Evolutionary conservation across 305 asterid species (phyloP), one percentile per base, ranked within the genome.

Genomic region (Solanum hybrid): DNA sequence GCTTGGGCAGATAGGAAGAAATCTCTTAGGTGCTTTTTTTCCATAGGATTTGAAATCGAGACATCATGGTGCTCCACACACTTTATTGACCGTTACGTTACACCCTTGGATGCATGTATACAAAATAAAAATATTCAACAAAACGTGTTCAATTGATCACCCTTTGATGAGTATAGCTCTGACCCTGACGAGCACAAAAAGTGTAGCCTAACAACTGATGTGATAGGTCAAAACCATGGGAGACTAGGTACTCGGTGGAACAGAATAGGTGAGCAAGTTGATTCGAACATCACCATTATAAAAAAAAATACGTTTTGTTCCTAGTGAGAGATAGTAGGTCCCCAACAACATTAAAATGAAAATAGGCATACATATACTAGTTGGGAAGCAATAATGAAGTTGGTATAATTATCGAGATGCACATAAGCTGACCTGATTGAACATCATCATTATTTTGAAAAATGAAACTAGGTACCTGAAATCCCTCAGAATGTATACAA

Each of bases 401-500:
- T 22, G 5, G 73, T 45, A 64, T 64, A 7, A 9, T 42, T 26
- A 10, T 45, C 22, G 22, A 17, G 42, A 0, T 17, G 5, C 40
- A 1, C 1, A 31, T 40, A 51, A 84, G 19, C 15, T 29, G 8
- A 51, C 10, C 37, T 51, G 22, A 51, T 51, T 1, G 64, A 51
- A 51, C 1, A 51, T 2, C n/a, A 0, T 51, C 22, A 51, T 51
- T 14, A 51, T 51, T 51, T 1, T 17, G 15, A 81, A 14, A 8
- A 3, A 24, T 1, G 7, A 42, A 71, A 42, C 6, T 40, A 29
- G 27, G 27, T 82, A 92, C 94, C 92, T 88, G 91, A 27, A 90
- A 87, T 82, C 88, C 86, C 12, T 51, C 10, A 19, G 88, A 4
- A 10, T 94, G 95, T 13, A 66, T 92, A 66, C 88, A n/a, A 7